These are phyloP conservation scores for Pelargonium australe DNA, from an alignment of 441 rosid genomes.

Conservation along the genomic window DNA sequence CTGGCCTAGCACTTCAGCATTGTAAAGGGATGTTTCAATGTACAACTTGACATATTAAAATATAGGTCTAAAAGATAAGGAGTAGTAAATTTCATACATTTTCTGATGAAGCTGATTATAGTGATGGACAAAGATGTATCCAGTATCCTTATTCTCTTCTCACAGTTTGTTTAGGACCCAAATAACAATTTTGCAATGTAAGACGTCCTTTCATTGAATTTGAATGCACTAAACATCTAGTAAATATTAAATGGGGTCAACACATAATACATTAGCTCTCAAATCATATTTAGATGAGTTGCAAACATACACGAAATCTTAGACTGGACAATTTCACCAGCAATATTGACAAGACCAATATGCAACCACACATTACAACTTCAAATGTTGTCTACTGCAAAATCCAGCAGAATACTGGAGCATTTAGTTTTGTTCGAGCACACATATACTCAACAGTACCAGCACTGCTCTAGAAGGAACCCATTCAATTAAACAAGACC, in stretches of 20 bases:
- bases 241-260: neutral
- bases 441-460: neutral
- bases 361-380: neutral
- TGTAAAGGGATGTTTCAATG: neutral
- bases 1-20: neutral
- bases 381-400: neutral
- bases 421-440: too few relatives aligned
- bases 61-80: neutral
- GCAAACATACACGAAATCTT: neutral
- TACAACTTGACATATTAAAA: neutral
- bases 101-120: neutral
- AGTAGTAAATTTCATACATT: neutral
- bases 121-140: neutral
- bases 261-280: neutral
- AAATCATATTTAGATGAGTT: neutral
- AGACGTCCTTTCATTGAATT: neutral
- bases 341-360: neutral
- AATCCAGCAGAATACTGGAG: neutral
- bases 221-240: neutral
- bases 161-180: neutral
- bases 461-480: neutral
- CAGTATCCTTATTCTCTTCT: too few relatives aligned
- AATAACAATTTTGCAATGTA: neutral
- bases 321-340: neutral
- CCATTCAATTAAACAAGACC: neutral